phyloP scores from a whole-genome alignment of 2,329 filamentous ascomycete species.

The Verticillium nonalfalfae region DNA sequence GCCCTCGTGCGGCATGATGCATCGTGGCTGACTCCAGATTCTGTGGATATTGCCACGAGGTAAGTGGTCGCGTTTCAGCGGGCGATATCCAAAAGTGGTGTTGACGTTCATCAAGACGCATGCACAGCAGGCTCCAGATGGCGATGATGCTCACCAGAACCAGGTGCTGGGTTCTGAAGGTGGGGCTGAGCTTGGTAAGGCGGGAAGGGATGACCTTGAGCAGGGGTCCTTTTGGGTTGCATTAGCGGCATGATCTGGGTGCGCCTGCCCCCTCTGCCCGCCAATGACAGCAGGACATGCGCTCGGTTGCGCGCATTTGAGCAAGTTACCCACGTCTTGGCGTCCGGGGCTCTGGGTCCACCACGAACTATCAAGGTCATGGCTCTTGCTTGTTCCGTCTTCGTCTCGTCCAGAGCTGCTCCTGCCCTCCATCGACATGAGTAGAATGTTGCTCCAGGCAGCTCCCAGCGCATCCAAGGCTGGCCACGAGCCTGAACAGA shows the following conservation, averaged over 20 bases:
- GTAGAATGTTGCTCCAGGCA: background rate
- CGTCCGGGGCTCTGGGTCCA: background rate
- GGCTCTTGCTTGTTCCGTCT: background rate
- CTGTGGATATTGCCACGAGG: background rate
- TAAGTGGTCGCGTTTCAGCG: background rate
- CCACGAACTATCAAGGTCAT: background rate
- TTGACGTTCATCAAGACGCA: background rate
- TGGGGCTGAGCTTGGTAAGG: background rate
- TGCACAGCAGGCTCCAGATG: background rate
- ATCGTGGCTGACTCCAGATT: background rate
- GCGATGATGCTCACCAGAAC: background rate
- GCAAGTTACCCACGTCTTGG: conserved; percentile 5
- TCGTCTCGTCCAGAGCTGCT: background rate
- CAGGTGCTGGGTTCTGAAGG: background rate
- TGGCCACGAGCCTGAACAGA: background rate
- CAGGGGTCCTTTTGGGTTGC: background rate
- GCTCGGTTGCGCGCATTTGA: conserved; percentile 4
- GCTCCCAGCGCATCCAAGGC: background rate
- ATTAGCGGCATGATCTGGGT: background rate
- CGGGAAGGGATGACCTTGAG: background rate
- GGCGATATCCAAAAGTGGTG: background rate
- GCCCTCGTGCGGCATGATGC: background rate
- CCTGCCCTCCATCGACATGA: background rate
- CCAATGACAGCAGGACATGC: background rate
- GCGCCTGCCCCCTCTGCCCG: background rate